Evolutionary conservation across 2,329 filamentous ascomycete genomes (phyloP), one percentile per base, ranked within the genome.

Genomic region (Sporothrix globosa): DNA sequence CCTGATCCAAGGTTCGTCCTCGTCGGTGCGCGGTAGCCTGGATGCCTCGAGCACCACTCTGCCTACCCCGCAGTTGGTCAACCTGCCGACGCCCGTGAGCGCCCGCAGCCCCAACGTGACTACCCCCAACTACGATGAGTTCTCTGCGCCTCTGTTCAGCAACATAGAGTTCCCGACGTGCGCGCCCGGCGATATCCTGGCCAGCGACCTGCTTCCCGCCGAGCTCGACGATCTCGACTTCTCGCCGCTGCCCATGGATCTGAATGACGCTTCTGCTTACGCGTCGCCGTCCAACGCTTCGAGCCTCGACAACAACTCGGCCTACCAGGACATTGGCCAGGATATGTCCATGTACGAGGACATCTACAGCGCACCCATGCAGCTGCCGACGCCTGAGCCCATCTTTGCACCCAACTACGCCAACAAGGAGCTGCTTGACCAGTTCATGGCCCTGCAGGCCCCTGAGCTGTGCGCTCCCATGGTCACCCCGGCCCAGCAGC

Each of bases 271-370:
- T 67, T 83, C 82, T 6, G 82, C 82, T 9, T 82, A 89, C 74
- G 83, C 83, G 67, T 84, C 82, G 9, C 82, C 82, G n/a, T 82
- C 79, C 4, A 81, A 81, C 7, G 81, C 82, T 68, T 80, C 78
- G 17, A 78, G 79, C 67, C 73, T 79, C 69, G 82, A 81, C 61
- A 81, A 81, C 68, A 87, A 87, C 75, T 86, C 87, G 67, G 83
- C 83, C 7, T 91, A 90, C 77, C 84, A 88, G 73, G 85, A 90
- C 68, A 81, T 86, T 71, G 84, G 84, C 46, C 84, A 84, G 4
- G 87, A 88, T 69, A 90, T 91, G 76, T 86, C 85, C 69, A 82
- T 87, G 19, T 86, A 86, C 67, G 87, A 90, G 70, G 88, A 90
- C 74, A 84, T 90, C 50, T 90, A 90, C 75, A 85, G 84, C 71